Evolutionary conservation across 1,139 yeast genomes (phyloP).

Genomic region (Yamadazyma membranifaciens): DNA sequence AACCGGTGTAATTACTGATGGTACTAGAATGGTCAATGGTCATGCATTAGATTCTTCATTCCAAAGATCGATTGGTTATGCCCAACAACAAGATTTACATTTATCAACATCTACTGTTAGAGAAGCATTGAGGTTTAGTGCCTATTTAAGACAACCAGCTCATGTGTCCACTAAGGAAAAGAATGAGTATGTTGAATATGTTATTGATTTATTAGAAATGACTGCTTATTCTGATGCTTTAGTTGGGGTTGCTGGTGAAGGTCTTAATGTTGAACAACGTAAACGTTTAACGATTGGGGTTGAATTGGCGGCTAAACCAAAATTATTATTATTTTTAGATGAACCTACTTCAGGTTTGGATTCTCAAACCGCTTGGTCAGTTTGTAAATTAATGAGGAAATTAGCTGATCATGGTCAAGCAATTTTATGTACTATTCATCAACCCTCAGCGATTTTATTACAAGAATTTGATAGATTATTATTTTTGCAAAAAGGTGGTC

Average conservation of each 20-base stretch:
- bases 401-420: slow-evolving; percentile 81
- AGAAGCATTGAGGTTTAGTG: slow-evolving; percentile 72
- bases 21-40: slow-evolving; percentile 75
- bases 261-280: slow-evolving; percentile 80
- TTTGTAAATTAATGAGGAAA: slow-evolving; percentile 75
- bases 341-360: slow-evolving; percentile 94
- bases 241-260: slow-evolving; percentile 80
- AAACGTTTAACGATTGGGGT: slow-evolving; percentile 84
- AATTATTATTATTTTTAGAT: slow-evolving; percentile 74
- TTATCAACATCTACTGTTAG: slow-evolving; percentile 74
- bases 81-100: slow-evolving; percentile 81
- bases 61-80: slow-evolving; percentile 82
- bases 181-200: slow-evolving; percentile 68
- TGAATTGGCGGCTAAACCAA: slow-evolving; percentile 86
- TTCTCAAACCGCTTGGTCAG: slow-evolving; percentile 90
- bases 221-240: slow-evolving; percentile 72
- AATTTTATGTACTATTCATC: slow-evolving; percentile 79
- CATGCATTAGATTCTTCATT: slow-evolving; percentile 65
- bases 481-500: slow-evolving; percentile 72
- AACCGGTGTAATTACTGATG: slow-evolving; percentile 69
- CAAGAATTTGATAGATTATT: slow-evolving; percentile 76
- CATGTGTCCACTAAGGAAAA: slow-evolving; percentile 56
- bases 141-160: slow-evolving; percentile 69
- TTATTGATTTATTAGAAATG: slow-evolving; percentile 71
- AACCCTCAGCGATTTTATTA: slow-evolving; percentile 75